Evolutionary conservation across 495 filamentous ascomycete genomes (phyloP).

Genomic region (Parachaetomium inaequale): DNA sequence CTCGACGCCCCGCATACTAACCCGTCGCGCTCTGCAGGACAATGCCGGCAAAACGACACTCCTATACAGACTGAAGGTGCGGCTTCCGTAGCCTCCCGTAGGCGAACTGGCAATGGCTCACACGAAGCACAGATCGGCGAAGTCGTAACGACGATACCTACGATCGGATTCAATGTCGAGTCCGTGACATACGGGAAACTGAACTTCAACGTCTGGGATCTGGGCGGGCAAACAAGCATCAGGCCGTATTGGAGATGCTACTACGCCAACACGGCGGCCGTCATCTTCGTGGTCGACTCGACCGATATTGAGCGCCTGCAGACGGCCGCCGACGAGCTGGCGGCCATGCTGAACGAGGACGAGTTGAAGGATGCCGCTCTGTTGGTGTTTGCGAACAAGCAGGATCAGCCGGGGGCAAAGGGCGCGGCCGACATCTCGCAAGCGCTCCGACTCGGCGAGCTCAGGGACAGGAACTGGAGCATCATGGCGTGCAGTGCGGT

Average conservation of each 20-base stretch:
- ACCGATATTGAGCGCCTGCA: conserved; percentile 93
- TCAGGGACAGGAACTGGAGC: conserved; percentile 97
- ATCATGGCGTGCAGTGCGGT: conserved; percentile 97
- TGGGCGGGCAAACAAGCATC: conserved; percentile 94
- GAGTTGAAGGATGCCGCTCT: conserved; percentile 89
- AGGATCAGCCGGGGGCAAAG: conserved; percentile 95
- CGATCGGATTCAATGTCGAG: conserved; percentile 98
- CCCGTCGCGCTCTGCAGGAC: conserved; percentile 57
- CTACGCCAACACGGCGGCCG: conserved; percentile 98
- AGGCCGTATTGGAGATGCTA: conserved; percentile 99
- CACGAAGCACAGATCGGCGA: conserved; percentile 73
- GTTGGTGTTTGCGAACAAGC: conserved; percentile 97
- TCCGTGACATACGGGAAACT: conserved; percentile 95
- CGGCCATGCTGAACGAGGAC: conserved; percentile 94
- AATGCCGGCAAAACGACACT: conserved; percentile 98
- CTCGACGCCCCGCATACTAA: conserved; percentile 20
- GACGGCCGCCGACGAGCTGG: conserved; percentile 87
- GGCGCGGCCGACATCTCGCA: conserved; percentile 96
- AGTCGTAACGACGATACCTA: conserved; percentile 97
- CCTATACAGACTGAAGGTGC: conserved; percentile 90
- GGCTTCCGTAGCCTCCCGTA: conserved; percentile 11
- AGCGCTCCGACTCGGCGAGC: conserved; percentile 79
- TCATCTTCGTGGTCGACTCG: conserved; percentile 96
- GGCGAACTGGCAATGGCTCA: not conserved
- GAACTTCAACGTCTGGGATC: conserved; percentile 98